Evolutionary conservation across 2,329 filamentous ascomycete genomes (phyloP).

Genomic region (Fusarium avenaceum): DNA sequence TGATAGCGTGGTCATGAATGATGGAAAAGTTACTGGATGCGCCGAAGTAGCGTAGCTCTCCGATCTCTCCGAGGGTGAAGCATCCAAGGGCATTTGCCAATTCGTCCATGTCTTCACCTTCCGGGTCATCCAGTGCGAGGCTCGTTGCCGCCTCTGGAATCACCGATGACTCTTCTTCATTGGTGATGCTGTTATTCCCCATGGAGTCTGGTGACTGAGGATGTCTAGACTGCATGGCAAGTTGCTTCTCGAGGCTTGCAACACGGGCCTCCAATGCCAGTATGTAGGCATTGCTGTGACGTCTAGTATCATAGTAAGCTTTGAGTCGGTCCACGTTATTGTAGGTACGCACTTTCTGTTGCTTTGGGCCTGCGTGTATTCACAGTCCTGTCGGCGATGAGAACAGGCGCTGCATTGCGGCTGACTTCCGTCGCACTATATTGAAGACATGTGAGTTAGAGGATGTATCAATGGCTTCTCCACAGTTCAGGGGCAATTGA

Average conservation of each 20-base stretch:
- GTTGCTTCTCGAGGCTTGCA: slow-evolving; percentile 4
- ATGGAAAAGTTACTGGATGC: slow-evolving; percentile 23
- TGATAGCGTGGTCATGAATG: slow-evolving; percentile 17
- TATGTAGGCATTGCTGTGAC: slow-evolving; percentile 17
- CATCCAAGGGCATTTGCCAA: slow-evolving; percentile 4
- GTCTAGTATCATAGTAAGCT: neutral
- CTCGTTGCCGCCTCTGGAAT: too few species aligned
- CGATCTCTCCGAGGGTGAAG: slow-evolving; percentile 15
- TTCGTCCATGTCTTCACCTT: slow-evolving; percentile 12
- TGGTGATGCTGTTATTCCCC: neutral
- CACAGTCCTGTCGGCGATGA: slow-evolving; percentile 12
- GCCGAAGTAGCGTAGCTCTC: slow-evolving; percentile 14
- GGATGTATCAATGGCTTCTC: too few species aligned
- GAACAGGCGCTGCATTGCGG: slow-evolving; percentile 14
- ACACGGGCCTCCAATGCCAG: slow-evolving; percentile 16
- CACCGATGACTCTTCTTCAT: neutral
- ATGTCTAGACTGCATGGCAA: neutral
- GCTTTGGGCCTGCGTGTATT: slow-evolving; percentile 16
- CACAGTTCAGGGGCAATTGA: too few species aligned
- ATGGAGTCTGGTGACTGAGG: slow-evolving; percentile 6
- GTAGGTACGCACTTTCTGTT: slow-evolving; percentile 4
- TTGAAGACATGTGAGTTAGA: neutral
- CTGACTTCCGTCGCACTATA: slow-evolving; percentile 15
- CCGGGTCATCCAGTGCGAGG: too few species aligned
- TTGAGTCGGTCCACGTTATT: accelerated